Conservation (phyloP, 2,329 filamentous ascomycete genomes). For the Aciculosporium take region DNA sequence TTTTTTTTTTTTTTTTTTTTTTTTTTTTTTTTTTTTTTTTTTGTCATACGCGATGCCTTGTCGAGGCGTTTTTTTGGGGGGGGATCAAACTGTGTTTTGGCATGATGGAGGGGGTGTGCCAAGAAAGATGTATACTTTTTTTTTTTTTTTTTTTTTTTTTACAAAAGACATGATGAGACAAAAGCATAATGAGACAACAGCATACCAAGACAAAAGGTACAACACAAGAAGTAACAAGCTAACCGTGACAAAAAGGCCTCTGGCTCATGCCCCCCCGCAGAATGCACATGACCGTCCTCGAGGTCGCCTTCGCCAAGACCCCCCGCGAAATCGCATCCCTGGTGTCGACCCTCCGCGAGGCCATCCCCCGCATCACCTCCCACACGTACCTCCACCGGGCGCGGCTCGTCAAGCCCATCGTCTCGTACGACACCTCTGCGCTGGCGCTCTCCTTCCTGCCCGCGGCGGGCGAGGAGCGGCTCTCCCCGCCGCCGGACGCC, state of each 20-base stretch:
- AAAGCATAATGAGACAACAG: neutral
- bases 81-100: no score
- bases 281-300: slow-evolving; percentile 76
- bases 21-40: neutral
- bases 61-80: no score
- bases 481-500: slow-evolving; percentile 24
- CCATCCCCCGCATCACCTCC: slow-evolving; percentile 46
- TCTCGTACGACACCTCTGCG: slow-evolving; percentile 76
- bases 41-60: no score
- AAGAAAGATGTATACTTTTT: no score
- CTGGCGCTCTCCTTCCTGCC: slow-evolving; percentile 80
- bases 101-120: no score
- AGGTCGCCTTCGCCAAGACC: slow-evolving; percentile 70
- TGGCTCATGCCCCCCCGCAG: slow-evolving; percentile 74
- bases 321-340: slow-evolving; percentile 51
- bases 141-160: neutral
- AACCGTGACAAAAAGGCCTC: slow-evolving; percentile 36
- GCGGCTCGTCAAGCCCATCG: slow-evolving; percentile 64
- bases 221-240: neutral
- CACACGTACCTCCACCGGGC: slow-evolving; percentile 54
- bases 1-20: neutral
- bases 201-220: no score
- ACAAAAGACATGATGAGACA: neutral
- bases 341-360: slow-evolving; percentile 40
- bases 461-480: slow-evolving; percentile 45